Evolutionary conservation across 768 basidiomycete genomes (phyloP).

Genomic region (Butyriboletus loyo): DNA sequence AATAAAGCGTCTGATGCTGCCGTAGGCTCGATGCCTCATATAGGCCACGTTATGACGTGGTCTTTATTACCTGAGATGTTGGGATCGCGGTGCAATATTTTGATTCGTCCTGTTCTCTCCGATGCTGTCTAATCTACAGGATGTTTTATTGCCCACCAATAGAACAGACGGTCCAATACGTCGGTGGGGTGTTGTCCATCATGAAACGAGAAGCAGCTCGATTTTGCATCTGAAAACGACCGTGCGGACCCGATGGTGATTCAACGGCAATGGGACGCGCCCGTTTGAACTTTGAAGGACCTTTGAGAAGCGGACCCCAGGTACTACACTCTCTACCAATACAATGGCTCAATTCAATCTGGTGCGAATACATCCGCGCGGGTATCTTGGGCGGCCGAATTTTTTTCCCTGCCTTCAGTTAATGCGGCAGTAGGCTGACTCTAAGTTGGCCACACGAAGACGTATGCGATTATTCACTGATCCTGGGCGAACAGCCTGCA

Average conservation of each 20-base stretch:
- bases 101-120: slow-evolving; percentile 7
- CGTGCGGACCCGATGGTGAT: background rate
- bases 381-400: slow-evolving; percentile 4
- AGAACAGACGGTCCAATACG: background rate
- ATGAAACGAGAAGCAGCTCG: background rate
- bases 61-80: slow-evolving; percentile 13
- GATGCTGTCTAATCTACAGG: slow-evolving; percentile 14
- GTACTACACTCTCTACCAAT: background rate
- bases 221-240: slow-evolving; percentile 1
- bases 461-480: slow-evolving; percentile 1
- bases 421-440: slow-evolving; percentile 3
- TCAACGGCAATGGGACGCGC: slow-evolving; percentile 44
- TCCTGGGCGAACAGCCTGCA: slow-evolving; percentile 1
- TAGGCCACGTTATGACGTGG: slow-evolving; percentile 1
- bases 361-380: background rate
- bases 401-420: background rate
- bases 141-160: background rate
- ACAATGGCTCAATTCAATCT: background rate
- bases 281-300: slow-evolving; percentile 39
- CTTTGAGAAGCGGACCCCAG: slow-evolving; percentile 20
- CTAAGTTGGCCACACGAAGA: slow-evolving; percentile 4
- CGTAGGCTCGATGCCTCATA: slow-evolving; percentile 8
- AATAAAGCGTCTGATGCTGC: slow-evolving; percentile 39
- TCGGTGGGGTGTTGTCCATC: background rate
- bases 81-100: slow-evolving; percentile 12